A percentile compares a stretch with the other conserved stretches of the same genome.
Evolutionary conservation across 2,329 filamentous ascomycete genomes (phyloP).

Genomic region (Monilinia fructigena): DNA sequence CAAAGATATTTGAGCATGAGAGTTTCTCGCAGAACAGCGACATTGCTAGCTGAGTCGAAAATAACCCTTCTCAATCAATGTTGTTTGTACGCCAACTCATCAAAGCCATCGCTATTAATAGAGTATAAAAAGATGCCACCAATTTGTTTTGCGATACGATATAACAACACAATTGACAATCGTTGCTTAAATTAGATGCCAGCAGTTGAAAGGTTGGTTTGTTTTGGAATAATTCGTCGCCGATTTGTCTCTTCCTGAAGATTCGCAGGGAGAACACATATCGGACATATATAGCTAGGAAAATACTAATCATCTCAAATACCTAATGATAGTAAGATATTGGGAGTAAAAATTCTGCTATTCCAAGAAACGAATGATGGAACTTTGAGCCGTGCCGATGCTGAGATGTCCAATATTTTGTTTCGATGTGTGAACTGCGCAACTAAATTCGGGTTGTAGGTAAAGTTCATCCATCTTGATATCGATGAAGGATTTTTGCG

Average conservation of each 20-base stretch:
- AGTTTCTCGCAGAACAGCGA: background rate
- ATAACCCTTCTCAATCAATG: background rate
- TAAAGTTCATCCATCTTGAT: background rate
- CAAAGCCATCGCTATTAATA: conserved; percentile 3
- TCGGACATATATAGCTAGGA: background rate
- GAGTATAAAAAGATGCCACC: background rate
- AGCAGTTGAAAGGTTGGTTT: background rate
- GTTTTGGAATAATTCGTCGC: background rate
- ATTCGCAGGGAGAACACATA: background rate
- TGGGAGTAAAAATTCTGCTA: background rate
- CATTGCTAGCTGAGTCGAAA: background rate
- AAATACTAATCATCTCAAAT: background rate
- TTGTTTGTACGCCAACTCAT: background rate
- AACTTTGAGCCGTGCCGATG: background rate
- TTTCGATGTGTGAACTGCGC: background rate
- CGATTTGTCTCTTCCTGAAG: background rate
- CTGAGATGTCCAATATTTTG: background rate
- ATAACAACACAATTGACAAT: background rate
- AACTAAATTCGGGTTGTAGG: background rate
- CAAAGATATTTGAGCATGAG: conserved; percentile 6
- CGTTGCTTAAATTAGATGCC: background rate
- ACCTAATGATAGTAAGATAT: background rate
- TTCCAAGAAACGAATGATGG: background rate
- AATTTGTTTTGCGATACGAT: background rate
- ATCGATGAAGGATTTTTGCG: background rate